Base-by-base conservation (phyloP, 306 rosid genomes). In the Cyamopsis tetragonoloba region DNA sequence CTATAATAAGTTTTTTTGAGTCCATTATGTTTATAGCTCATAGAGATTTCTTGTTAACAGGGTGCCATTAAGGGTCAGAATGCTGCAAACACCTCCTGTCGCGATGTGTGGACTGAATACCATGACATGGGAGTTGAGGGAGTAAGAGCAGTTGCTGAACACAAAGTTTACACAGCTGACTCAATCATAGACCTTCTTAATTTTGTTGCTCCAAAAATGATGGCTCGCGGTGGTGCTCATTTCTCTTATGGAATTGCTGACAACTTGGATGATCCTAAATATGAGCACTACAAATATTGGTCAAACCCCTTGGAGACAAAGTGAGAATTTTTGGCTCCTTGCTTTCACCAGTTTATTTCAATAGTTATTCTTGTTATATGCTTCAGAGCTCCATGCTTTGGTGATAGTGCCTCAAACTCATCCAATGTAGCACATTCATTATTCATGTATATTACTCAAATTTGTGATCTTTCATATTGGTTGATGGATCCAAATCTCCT, bases 91-190 rank as follows among this genome's bases (percentile, higher is more conserved):
- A 44, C 64, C 41, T 73, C 91, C 5, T 87, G 95, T 74, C 83
- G 81, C 15, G 96, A 89, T 68, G 78, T 81, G 63, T 89, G 95
- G 96, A 87, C 95, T 10, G 96, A 89, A 74, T 89, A 89, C 62
- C 91, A 85, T 70, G 95, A 89, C 70, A 89, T 89, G 89, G 91
- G 96, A 76, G 50, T 85, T 46, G 91, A 80, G 80, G 96, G 95
- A 67, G 82, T 87, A 58, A 81, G 80, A 80, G 91, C 95, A 56
- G 83, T 89, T 63, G 88, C 86, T 3, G 89, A 89, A 1, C 82
- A 87, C 75, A 85, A 87, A 78, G 84, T 83, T 53, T 89, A 81
- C 82, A 83, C 96, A 26, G 86, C 91, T 7, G 61, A 34, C 38
- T 73, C 89, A 46, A 51, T 82, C 57, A 9, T 89, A 59, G 96